phyloP scores from a whole-genome alignment of 768 basidiomycete genomes.

The Suillus hirtellus region DNA sequence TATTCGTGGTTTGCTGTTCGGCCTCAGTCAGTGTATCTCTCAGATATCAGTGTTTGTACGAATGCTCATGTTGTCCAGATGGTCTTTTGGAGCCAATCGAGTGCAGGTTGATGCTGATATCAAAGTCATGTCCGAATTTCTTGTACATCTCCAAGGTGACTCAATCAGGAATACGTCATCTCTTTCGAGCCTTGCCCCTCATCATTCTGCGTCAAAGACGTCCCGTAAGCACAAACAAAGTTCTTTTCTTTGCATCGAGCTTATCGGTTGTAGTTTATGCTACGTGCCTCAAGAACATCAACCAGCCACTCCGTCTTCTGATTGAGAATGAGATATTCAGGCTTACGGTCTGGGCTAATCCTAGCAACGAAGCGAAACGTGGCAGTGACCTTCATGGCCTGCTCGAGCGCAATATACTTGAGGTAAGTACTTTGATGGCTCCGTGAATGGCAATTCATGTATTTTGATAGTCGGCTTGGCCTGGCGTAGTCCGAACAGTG shows the following conservation, averaged over 20 bases:
- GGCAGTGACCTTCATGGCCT: conserved; percentile 59
- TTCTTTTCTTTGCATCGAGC: conserved; percentile 6
- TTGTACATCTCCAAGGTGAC: conserved; percentile 76
- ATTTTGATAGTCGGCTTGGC: conserved; percentile 58
- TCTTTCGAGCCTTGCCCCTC: conserved; percentile 62
- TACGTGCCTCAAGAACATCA: conserved; percentile 62
- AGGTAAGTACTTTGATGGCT: conserved; percentile 43
- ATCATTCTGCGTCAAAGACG: conserved; percentile 44
- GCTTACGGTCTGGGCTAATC: conserved; percentile 88
- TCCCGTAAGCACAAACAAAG: conserved; percentile 37
- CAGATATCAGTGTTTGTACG: background rate
- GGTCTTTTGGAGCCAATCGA: conserved; percentile 95
- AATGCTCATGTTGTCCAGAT: conserved; percentile 48
- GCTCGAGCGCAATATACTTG: conserved; percentile 58
- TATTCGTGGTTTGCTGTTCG: conserved; percentile 92
- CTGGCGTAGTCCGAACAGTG: conserved; percentile 61
- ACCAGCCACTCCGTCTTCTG: conserved; percentile 76
- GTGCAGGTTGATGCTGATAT: conserved; percentile 89
- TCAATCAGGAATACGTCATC: conserved; percentile 55
- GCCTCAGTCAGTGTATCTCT: conserved; percentile 71
- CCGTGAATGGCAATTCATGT: background rate
- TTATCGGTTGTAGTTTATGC: conserved; percentile 48
- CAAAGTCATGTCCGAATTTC: conserved; percentile 82
- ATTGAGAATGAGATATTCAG: conserved; percentile 90
- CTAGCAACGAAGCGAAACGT: conserved; percentile 71